Base-by-base conservation (phyloP, 306 rosid species). In the Cicer judaicum region DNA sequence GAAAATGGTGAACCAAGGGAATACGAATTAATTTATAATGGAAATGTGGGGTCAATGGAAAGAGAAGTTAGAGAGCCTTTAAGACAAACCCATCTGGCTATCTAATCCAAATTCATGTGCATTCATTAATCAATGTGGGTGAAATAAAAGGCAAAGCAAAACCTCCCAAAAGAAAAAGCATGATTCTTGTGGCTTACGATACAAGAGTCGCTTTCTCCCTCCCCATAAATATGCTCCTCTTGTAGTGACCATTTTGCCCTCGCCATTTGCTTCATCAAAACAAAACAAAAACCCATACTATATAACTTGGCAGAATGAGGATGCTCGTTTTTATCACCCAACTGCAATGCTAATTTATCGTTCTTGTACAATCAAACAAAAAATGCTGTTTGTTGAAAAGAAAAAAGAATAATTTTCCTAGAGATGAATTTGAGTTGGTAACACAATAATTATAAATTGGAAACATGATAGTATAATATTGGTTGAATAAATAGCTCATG, bases 61-160 rank as follows among this genome's bases (percentile, higher is more conserved):
- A 80, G 82, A 71, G 74, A 71, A 78, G 87, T 81, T 81, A 64
- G 87, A 81, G 68, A 70, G 84, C 29, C 87, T 88, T 91, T 76
- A 84, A 78, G 93, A 83, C 87, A 88, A 80, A 72, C 90, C 94
- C 88, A 85, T 81, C 86, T 86, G 87, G 85, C 92, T 29, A 79
- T 75, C 89, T 77, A 87, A 81, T 87, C 88, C 83, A 67, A 72
- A 80, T 88, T 88, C 91, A 87, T 89, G 89, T 89, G 91, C 91
- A 48, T 86, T 86, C 95, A 89, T 89, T 86, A 72, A 90, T 75
- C 80, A 72, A 64, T 72, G 61, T 72, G 70, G 75, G 49, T 55
- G 74, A 69, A 75, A 81, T 76, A 10, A 69, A 76, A 54, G 29
- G 29, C 11, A 54, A 80, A 76, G 44, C 66, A 80, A 85, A 81